Percentiles rank a stretch among this genome's conserved stretches.
Evolutionary conservation across 345 rosid species (phyloP).

Genomic region (Melastoma malabathricum): DNA sequence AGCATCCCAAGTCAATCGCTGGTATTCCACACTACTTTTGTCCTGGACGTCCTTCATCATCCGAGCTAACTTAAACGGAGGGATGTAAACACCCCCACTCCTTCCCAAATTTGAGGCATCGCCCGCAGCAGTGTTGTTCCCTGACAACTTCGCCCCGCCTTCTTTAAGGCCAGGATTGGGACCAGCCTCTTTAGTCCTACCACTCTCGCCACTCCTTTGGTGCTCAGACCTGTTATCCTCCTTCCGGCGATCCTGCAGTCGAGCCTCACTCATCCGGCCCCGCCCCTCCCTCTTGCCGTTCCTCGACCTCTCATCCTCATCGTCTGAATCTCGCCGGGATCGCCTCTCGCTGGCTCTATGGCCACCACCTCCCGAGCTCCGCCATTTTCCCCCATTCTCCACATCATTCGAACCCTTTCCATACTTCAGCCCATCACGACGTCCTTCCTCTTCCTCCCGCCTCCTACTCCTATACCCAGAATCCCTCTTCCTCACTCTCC

Average conservation of each 20-base stretch:
- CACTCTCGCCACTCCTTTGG: constrained; percentile 14
- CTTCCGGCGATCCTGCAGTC: constrained; percentile 5
- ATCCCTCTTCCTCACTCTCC: constrained; percentile 17
- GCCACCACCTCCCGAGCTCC: constrained; percentile 12
- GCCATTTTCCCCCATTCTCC: constrained; percentile 12
- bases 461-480: constrained; percentile 5
- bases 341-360: constrained; percentile 16
- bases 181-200: constrained; percentile 18
- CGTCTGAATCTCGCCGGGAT: constrained; percentile 12
- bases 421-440: too few relatives aligned
- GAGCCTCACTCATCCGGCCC: too few relatives aligned
- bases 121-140: constrained; percentile 21
- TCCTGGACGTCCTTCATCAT: constrained; percentile 89
- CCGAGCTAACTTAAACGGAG: constrained; percentile 73
- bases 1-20: constrained; percentile 91
- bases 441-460: too few relatives aligned
- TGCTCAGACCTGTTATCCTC: constrained; percentile 17
- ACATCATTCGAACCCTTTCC: too few relatives aligned
- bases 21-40: constrained; percentile 72
- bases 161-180: constrained; percentile 19
- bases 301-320: constrained; percentile 14
- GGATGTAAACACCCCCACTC: constrained; percentile 82
- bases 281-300: neutral
- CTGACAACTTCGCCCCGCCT: constrained; percentile 12
- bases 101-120: constrained; percentile 29